A percentile compares a stretch with the other conserved stretches of the same genome.
phyloP scores from a whole-genome alignment of 164 flowering plant species.

The Taxillus chinensis region DNA sequence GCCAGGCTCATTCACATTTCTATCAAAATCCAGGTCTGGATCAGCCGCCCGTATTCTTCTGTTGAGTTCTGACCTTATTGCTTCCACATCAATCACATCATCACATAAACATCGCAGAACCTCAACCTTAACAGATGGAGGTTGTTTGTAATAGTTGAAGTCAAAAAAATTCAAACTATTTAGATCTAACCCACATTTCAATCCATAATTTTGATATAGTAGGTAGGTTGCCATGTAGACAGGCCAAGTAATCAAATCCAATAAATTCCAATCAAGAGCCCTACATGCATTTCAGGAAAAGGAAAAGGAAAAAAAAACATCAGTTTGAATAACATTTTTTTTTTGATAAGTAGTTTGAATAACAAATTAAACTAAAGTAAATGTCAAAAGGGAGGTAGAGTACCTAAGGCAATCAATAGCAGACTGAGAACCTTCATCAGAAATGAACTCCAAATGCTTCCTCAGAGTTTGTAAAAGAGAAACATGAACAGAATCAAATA shows the following conservation, averaged over 20 bases:
- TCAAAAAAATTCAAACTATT: constrained; percentile 37
- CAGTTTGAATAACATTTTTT: neutral
- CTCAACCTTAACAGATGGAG: constrained; percentile 52
- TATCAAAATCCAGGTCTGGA: constrained; percentile 33
- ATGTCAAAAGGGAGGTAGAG: neutral
- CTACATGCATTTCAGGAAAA: constrained; percentile 27
- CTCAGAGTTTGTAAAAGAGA: constrained; percentile 64
- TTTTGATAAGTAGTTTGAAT: too few relatives aligned
- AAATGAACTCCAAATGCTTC: constrained; percentile 64
- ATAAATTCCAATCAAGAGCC: constrained; percentile 77
- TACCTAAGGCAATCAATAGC: constrained; percentile 85
- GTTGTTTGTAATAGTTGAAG: constrained; percentile 56
- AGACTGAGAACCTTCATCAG: constrained; percentile 55
- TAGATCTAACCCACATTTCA: constrained; percentile 41
- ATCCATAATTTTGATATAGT: constrained; percentile 38
- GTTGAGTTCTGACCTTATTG: constrained; percentile 61
- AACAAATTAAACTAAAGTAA: neutral
- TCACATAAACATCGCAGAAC: constrained; percentile 77
- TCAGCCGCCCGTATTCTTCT: constrained; percentile 47
- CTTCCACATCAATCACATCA: constrained; percentile 64
- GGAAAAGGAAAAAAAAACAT: neutral
- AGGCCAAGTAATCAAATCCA: constrained; percentile 89
- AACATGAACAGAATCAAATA: constrained; percentile 71
- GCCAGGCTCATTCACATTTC: constrained; percentile 20
- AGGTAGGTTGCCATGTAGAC: constrained; percentile 69